Conservation (phyloP, 2,329 filamentous ascomycete species). For the Nannizziopsis arthrosporioides region DNA sequence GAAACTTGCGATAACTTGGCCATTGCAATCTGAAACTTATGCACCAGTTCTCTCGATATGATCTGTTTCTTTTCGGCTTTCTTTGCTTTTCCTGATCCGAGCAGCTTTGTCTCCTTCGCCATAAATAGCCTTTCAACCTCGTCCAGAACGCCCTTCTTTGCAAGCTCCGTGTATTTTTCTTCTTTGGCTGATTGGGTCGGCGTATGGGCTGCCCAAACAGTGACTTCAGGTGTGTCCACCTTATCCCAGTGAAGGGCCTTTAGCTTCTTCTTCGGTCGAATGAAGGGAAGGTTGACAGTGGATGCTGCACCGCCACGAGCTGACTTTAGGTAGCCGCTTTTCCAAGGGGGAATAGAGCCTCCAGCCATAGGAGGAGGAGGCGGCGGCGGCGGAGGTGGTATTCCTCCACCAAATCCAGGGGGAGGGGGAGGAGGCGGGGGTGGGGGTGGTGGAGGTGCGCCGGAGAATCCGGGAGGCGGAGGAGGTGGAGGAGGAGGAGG, state of each 20-base stretch:
- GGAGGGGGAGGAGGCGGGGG: constrained; percentile 36
- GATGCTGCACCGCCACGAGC: constrained; percentile 44
- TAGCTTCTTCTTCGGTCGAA: constrained; percentile 95
- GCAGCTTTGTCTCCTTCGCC: constrained; percentile 87
- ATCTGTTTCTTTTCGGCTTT: constrained; percentile 96
- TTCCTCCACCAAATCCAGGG: constrained; percentile 35
- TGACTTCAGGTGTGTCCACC: constrained; percentile 81
- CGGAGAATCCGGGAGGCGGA: constrained; percentile 29
- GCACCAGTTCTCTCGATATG: constrained; percentile 79
- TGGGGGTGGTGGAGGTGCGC: constrained; percentile 41
- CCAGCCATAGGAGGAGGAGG: constrained; percentile 28
- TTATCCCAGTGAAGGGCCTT: constrained; percentile 99
- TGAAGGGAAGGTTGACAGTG: constrained; percentile 61
- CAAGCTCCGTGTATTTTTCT: constrained; percentile 89
- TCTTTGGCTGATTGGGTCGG: constrained; percentile 82
- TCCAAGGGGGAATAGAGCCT: constrained; percentile 38
- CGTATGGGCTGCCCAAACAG: constrained; percentile 80
- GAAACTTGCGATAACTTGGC: constrained; percentile 81
- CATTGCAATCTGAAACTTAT: constrained; percentile 84
- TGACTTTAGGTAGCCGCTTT: constrained; percentile 63
- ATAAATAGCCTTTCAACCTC: constrained; percentile 96
- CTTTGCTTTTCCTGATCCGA: constrained; percentile 55
- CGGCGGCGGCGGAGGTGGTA: constrained; percentile 31
- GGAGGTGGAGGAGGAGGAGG: constrained; percentile 32
- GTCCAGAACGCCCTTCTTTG: constrained; percentile 86